These are phyloP conservation scores for Heteromeles arbutifolia DNA, from an alignment of 306 rosid genomes.

Conservation along the genomic window DNA sequence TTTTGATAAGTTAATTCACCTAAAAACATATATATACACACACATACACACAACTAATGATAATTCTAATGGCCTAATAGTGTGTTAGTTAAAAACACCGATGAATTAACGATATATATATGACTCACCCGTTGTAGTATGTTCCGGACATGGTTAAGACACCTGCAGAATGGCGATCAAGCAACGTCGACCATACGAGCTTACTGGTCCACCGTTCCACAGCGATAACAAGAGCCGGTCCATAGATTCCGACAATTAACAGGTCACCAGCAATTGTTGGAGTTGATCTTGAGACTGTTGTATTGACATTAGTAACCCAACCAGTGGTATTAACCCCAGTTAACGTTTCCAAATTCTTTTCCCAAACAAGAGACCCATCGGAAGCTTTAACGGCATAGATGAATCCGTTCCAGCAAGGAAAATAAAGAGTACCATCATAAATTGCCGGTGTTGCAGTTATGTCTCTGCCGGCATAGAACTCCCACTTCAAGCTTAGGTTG, in stretches of 20 bases:
- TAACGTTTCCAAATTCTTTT: constrained; percentile 21
- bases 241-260: constrained; percentile 33
- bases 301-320: constrained; percentile 18
- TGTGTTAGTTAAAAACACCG: too few relatives aligned
- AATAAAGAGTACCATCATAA: constrained; percentile 32
- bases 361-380: constrained; percentile 32
- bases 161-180: constrained; percentile 25
- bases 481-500: constrained; percentile 34
- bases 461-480: constrained; percentile 43
- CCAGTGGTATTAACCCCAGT: constrained; percentile 39
- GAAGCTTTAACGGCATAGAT: constrained; percentile 37
- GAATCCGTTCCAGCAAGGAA: constrained; percentile 57
- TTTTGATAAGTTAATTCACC: too few relatives aligned
- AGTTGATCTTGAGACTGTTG: constrained; percentile 36
- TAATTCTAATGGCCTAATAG: too few relatives aligned
- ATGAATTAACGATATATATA: not conserved
- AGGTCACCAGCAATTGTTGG: constrained; percentile 34
- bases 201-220: constrained; percentile 32
- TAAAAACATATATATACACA: too few relatives aligned
- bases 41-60: too few relatives aligned
- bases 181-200: constrained; percentile 32
- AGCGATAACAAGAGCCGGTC: constrained; percentile 46
- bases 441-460: constrained; percentile 49
- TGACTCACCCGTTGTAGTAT: constrained; percentile 33
- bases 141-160: constrained; percentile 51